Percentiles rank a stretch among this genome's conserved stretches.
Conservation (phyloP, 495 filamentous ascomycete species). For the Daldinia vernicosa region DNA sequence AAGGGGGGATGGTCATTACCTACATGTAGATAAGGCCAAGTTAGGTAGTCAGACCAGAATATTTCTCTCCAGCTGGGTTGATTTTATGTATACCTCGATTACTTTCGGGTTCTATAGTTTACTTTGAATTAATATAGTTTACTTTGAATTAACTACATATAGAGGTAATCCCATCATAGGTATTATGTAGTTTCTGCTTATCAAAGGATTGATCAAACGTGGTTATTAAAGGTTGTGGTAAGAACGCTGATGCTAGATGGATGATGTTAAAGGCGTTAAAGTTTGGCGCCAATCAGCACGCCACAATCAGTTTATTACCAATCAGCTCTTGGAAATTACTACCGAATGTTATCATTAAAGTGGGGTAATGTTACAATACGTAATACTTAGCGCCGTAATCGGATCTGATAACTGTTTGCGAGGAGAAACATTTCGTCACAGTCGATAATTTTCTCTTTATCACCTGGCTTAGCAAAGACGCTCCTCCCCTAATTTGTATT, state of each 20-base stretch:
- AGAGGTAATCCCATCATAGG: too few species aligned
- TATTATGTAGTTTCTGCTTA: too few species aligned
- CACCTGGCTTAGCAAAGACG: not conserved
- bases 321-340: not conserved
- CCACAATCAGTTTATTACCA: not conserved
- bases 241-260: not conserved
- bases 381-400: slow-evolving; percentile 29
- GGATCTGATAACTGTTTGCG: slow-evolving; percentile 39
- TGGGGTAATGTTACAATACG: not conserved
- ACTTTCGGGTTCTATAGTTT: too few species aligned
- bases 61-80: too few species aligned
- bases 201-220: too few species aligned
- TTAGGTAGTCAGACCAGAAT: too few species aligned
- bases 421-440: slow-evolving; percentile 35
- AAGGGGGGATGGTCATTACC: too few species aligned
- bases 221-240: too few species aligned
- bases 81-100: too few species aligned
- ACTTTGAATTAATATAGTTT: too few species aligned
- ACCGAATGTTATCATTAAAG: not conserved
- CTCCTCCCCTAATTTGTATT: not conserved
- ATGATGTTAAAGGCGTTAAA: not conserved
- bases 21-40: too few species aligned
- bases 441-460: slow-evolving; percentile 14
- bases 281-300: not conserved
- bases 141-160: too few species aligned